Evolutionary conservation across 148 eudicot genomes (phyloP), one percentile per base, ranked within the genome.

Genomic region (Agrostemma githago): DNA sequence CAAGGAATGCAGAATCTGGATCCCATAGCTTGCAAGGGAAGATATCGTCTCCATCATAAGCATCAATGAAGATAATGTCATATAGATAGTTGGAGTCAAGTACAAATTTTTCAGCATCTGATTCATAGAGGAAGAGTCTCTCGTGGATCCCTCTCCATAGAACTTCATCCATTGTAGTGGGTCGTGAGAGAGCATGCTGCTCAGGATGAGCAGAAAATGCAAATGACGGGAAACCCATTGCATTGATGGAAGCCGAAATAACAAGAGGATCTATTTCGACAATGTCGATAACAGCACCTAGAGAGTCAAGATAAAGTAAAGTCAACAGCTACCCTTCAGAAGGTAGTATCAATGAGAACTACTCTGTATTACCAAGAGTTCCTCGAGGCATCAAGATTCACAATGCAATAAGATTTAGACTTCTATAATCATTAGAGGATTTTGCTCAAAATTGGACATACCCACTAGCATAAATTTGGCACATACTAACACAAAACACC

Each of bases 221-320:
- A 73, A 71, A 86, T 38, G 92, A 80, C 3, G 98, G 98, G 79
- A 94, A 94, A 6, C 97, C 98, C 97, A 94, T 94, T 68, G 90
- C 96, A 80, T 83, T 72, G 57, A 78, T 82, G 21, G 98, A 94
- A 62, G 98, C 89, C 51, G 93, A 83, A 59, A 91, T 88, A 39
- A 94, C 98, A 68, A 91, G 76, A 66, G 98, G 98, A 62, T 94
- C 98, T 26, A 94, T 91, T 77, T 94, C 98, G 21, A 89, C 93
- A 60, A 89, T 79, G 92, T 91, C 86, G 74, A 91, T 77, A 61
- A 78, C 64, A 71, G 96, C 97, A 84, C 97, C 98, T 94, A 86
- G 40, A 73, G 48, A 59, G 20, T 16, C n/a, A 11, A 39, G 15
- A 42, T 43, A 71, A 71, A 48, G 60, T 9, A 66, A 68, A 77